Evolutionary conservation across 306 rosid species (phyloP).

Genomic region (Quercus parvula): DNA sequence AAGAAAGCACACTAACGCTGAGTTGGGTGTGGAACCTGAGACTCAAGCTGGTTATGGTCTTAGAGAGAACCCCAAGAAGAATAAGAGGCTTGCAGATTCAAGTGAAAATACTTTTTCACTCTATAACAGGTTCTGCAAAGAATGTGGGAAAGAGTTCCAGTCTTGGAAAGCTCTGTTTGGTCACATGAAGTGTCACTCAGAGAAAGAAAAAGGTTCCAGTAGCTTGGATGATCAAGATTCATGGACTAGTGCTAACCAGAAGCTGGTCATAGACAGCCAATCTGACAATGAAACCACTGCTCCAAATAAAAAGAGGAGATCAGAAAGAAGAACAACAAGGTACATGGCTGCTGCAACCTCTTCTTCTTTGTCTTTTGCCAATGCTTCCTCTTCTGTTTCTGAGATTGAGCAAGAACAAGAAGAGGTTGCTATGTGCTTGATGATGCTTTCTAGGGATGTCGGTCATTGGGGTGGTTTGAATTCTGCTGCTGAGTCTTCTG

Average conservation of each 20-base stretch:
- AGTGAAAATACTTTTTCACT: conserved; percentile 35
- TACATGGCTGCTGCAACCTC: conserved; percentile 33
- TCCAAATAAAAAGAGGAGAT: conserved; percentile 53
- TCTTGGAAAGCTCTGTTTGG: conserved; percentile 88
- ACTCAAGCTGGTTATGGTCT: conserved; percentile 54
- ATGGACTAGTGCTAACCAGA: conserved; percentile 38
- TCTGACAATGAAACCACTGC: conserved; percentile 65
- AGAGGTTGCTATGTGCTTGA: conserved; percentile 86
- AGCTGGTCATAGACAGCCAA: conserved; percentile 52
- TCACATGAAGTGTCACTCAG: conserved; percentile 91
- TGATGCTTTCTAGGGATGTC: conserved; percentile 77
- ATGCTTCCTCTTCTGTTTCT: conserved; percentile 55
- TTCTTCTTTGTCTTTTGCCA: conserved; percentile 39
- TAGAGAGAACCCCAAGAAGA: conserved; percentile 80
- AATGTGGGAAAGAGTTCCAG: conserved; percentile 74
- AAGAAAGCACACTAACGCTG: conserved; percentile 17
- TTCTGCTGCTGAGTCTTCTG: conserved; percentile 58
- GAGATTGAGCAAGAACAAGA: conserved; percentile 81
- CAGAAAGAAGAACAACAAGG: conserved; percentile 67
- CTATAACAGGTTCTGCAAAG: conserved; percentile 62
- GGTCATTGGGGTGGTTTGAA: conserved; percentile 51
- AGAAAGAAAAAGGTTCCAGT: conserved; percentile 44
- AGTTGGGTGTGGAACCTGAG: conserved; percentile 31
- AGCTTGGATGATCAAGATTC: conserved; percentile 69
- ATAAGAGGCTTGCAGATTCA: conserved; percentile 54